Percentiles rank a stretch among this genome's conserved stretches.
phyloP scores from a whole-genome alignment of 805 yeast species.

The Candida stauntonica region DNA sequence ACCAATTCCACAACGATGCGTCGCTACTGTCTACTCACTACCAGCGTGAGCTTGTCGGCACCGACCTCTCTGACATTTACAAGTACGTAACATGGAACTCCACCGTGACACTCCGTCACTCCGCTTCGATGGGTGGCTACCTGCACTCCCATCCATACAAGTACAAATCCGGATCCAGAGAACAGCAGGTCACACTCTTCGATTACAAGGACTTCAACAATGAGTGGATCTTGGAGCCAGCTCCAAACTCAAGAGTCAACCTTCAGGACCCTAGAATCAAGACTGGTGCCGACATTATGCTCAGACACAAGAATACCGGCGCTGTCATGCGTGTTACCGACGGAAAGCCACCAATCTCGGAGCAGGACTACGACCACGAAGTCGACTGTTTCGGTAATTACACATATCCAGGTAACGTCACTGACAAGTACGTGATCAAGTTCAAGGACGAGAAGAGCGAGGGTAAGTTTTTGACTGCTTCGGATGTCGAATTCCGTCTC shows the following conservation, averaged over 20 bases:
- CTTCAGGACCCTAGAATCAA: constrained; percentile 30
- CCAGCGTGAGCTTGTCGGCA: constrained; percentile 49
- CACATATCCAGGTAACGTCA: constrained; percentile 58
- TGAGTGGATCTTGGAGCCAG: constrained; percentile 65
- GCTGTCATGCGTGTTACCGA: constrained; percentile 64
- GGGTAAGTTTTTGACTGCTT: constrained; percentile 27
- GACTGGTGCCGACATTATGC: constrained; percentile 42
- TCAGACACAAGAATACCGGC: constrained; percentile 69
- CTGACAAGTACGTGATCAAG: constrained; percentile 66
- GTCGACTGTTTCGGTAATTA: constrained; percentile 69
- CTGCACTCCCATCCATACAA: constrained; percentile 69
- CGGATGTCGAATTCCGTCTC: constrained; percentile 68
- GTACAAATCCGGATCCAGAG: constrained; percentile 62
- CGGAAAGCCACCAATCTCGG: constrained; percentile 80
- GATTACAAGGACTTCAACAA: constrained; percentile 59
- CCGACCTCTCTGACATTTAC: constrained; percentile 42
- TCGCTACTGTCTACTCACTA: constrained; percentile 63
- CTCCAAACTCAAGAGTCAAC: constrained; percentile 19
- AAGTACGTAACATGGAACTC: constrained; percentile 74
- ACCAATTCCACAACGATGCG: constrained; percentile 49
- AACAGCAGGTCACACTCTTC: constrained; percentile 78
- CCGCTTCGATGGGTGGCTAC: constrained; percentile 65
- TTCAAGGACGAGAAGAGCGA: constrained; percentile 33
- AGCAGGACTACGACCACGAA: constrained; percentile 85
- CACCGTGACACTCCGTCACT: constrained; percentile 66